Base-by-base conservation (phyloP, 179 eudicot species). In the Nepenthes alata region DNA sequence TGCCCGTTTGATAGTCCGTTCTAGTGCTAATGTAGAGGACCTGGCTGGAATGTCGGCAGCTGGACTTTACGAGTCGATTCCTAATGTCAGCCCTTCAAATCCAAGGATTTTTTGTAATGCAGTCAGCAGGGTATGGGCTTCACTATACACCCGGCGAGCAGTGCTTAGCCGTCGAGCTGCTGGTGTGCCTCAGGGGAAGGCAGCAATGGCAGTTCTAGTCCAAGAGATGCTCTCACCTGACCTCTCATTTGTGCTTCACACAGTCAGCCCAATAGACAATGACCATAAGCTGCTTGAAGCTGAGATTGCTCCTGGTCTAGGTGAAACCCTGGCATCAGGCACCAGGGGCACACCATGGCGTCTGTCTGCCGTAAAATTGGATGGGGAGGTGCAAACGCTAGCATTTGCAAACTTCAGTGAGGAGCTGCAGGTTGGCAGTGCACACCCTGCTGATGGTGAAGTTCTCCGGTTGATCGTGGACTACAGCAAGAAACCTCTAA, bases 31-130 rank as follows among this genome's bases (percentile, higher is more conserved):
- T 62, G 98, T 91, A 0, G 98, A 91, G 74, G 98, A 91, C 72
- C 80, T 91, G 59, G 96, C 93, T 8, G 98, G 98, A 61, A 91
- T 89, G 98, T 91, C 98, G 16, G 98, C 98, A n/a, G 98, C 98
- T 11, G 98, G 98, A n/a, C 88, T 91, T 0, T 91, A 91, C 38
- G 98, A 91, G 7, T 91, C 98, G 0, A 81, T 91, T 39, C 98
- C 98, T 6, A 91, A 91, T 35, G 96, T 91, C 47, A 86, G 86
- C 78, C 95, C 80, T 2, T 86, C 95, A 35, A 80, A 81, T 70
- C 95, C 96, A 0, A 47, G 65, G 10, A 60, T 75, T 47, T 86
- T 91, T 56, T 77, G 86, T 37, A 76, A 74, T 0, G 84, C 95
- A 2, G 74, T 89, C 36, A 68, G 80, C 64, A 82, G 78, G 47